Conservation (phyloP, 2,329 filamentous ascomycete genomes). For the Thermothelomyces thermophilus region DNA sequence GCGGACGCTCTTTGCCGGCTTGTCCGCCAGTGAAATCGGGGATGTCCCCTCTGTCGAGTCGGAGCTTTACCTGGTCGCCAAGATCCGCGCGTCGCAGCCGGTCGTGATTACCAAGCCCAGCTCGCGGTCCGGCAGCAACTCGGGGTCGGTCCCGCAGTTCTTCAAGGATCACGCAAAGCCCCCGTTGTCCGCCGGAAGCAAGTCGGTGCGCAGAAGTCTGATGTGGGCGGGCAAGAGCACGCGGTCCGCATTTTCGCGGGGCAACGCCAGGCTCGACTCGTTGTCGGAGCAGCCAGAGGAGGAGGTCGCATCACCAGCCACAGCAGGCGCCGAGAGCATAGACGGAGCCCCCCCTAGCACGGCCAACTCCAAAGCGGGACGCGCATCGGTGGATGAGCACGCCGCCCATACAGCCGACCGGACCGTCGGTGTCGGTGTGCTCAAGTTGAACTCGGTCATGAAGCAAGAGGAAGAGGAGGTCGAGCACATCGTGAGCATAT, state of each 20-base stretch:
- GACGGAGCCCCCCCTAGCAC: constrained; percentile 49
- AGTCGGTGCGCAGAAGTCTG: constrained; percentile 53
- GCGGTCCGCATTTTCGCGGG: constrained; percentile 49
- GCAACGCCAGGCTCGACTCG: constrained; percentile 47
- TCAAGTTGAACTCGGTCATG: constrained; percentile 70
- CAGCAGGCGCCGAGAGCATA: constrained; percentile 35
- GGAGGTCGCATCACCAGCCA: constrained; percentile 31
- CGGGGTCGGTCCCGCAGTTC: constrained; percentile 30
- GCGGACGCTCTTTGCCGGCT: constrained; percentile 80
- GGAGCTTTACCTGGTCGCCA: constrained; percentile 77
- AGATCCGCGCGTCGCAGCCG: constrained; percentile 58
- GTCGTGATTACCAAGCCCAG: constrained; percentile 41
- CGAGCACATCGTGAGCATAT: constrained; percentile 72
- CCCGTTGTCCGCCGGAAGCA: constrained; percentile 43
- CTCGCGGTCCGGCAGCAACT: constrained; percentile 45
- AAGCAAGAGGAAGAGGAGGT: constrained; percentile 59
- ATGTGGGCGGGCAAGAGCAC: constrained; percentile 63
- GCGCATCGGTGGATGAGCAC: constrained; percentile 31
- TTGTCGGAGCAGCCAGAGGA: constrained; percentile 48
- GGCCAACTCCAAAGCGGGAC: constrained; percentile 44
- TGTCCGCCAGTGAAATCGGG: constrained; percentile 68
- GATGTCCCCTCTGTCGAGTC: constrained; percentile 56
- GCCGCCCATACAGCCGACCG: constrained; percentile 48
- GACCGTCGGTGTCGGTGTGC: constrained; percentile 67
- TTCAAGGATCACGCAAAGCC: constrained; percentile 44